These are phyloP conservation scores for Nematodospora valgi DNA, from an alignment of 805 yeast species.

Conservation along the genomic window DNA sequence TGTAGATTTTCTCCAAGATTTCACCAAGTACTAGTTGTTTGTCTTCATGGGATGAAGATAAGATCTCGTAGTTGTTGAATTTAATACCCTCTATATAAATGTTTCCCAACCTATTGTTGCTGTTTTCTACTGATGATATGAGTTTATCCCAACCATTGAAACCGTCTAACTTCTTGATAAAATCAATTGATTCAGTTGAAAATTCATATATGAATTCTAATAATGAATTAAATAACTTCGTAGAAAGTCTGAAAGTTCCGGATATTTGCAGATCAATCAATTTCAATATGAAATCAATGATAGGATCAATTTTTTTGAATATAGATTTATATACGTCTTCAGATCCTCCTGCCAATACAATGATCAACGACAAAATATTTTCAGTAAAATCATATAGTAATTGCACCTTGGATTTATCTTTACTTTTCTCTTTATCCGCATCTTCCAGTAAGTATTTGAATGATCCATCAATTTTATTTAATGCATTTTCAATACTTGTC, in stretches of 20 bases:
- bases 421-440: slow-evolving; percentile 18
- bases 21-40: slow-evolving; percentile 18
- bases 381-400: slow-evolving; percentile 67
- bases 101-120: slow-evolving; percentile 19
- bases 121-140: slow-evolving; percentile 6
- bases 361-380: slow-evolving; percentile 64
- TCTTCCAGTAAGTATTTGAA: slow-evolving; percentile 37
- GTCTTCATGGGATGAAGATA: slow-evolving; percentile 12
- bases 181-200: slow-evolving; percentile 55
- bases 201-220: slow-evolving; percentile 60
- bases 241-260: slow-evolving; percentile 23
- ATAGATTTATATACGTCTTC: slow-evolving; percentile 48
- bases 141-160: slow-evolving; percentile 15
- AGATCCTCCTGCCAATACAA: slow-evolving; percentile 62
- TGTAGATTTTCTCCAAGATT: slow-evolving; percentile 20
- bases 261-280: slow-evolving; percentile 21
- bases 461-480: slow-evolving; percentile 50
- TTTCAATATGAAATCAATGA: slow-evolving; percentile 34
- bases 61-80: slow-evolving; percentile 39
- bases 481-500: slow-evolving; percentile 51
- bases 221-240: slow-evolving; percentile 47
- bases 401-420: slow-evolving; percentile 42
- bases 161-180: slow-evolving; percentile 32
- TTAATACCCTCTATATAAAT: slow-evolving; percentile 40
- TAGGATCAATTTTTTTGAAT: slow-evolving; percentile 40